Evolutionary conservation across 768 basidiomycete species (phyloP), one percentile per base, ranked within the genome.

Genomic region (Phaffia tasmanica): DNA sequence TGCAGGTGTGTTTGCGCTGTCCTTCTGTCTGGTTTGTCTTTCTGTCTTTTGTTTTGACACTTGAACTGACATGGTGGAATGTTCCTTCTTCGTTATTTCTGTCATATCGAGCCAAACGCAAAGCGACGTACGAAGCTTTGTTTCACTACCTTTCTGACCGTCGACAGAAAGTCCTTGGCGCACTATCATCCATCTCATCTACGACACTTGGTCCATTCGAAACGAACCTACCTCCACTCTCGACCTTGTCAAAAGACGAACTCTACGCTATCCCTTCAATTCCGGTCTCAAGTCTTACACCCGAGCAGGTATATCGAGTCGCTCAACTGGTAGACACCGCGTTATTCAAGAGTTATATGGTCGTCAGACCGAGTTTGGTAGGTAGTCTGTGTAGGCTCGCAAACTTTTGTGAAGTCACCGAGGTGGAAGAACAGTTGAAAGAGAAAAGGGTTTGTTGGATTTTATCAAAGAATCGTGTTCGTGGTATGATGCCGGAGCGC

Each of bases 321-420:
- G 91, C 92, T 0, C 93, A 97, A 77, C 85, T 98, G 46, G 87
- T 97, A 29, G 90, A 98, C 72, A 97, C 95, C 0, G 93, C 89
- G 11, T 78, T 98, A 70, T 92, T 98, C 77, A 94, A 95, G 77
- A 85, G 87, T 2, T 95, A 94, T 75, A 78, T 98, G 25, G 81
- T 89, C 25, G 85, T 86, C 51, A 80, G 86, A 54, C 90, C 94
- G 0, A 71, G 81, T 16, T 78, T 99, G 65, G 78, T 98, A 14
- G 90, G 89, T 0, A 84, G 89, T 35, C 76, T 97, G 59, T 98
- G 94, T 76, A 82, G 94, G 53, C 79, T 94, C 29, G 83, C 89
- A 2, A 98, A 95, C 76, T 99, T 92, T 91, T 98, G 94, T 76
- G 95, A 97, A 73, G 92, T 98, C 1, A 84, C 84, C 5, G 88